Evolutionary conservation across 2,329 filamentous ascomycete species (phyloP).

Genomic region (Alternaria sp.): DNA sequence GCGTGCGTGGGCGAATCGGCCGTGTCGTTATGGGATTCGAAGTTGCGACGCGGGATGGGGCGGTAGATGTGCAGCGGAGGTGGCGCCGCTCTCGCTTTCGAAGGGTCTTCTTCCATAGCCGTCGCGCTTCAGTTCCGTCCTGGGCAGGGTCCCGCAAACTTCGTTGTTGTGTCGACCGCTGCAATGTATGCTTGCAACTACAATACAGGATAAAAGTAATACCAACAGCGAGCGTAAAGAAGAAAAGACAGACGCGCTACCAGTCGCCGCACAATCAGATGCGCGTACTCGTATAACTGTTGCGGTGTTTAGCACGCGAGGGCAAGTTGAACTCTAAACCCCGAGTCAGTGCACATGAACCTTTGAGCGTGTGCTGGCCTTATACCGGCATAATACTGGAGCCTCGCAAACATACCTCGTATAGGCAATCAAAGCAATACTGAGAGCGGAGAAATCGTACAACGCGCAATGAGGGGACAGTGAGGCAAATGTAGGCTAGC

Average conservation of each 20-base stretch:
- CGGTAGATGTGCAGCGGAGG: conserved; percentile 44
- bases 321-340: conserved; percentile 23
- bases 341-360: conserved; percentile 35
- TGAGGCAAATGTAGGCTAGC: conserved; percentile 9
- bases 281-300: conserved; percentile 21
- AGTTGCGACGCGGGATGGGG: conserved; percentile 48
- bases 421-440: conserved; percentile 23
- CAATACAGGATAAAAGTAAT: conserved; percentile 6
- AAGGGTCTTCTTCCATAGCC: conserved; percentile 40
- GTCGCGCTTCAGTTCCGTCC: conserved; percentile 10
- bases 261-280: conserved; percentile 10
- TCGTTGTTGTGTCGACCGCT: conserved; percentile 3
- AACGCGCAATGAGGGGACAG: conserved; percentile 15
- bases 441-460: conserved; percentile 10
- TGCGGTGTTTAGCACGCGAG: conserved; percentile 30
- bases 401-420: conserved; percentile 34
- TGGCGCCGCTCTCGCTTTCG: conserved; percentile 29
- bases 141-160: conserved; percentile 11
- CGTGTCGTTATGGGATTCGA: conserved; percentile 30
- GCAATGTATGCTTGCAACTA: conserved; percentile 5
- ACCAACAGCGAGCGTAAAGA: conserved; percentile 15
- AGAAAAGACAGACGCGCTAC: conserved; percentile 10
- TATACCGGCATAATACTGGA: conserved; percentile 13
- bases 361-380: conserved; percentile 20
- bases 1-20: conserved; percentile 36